Percentiles rank a stretch among this genome's conserved stretches.
These are phyloP conservation scores for Adansonia rubrostipa DNA, from an alignment of 441 rosid species.

Conservation along the genomic window DNA sequence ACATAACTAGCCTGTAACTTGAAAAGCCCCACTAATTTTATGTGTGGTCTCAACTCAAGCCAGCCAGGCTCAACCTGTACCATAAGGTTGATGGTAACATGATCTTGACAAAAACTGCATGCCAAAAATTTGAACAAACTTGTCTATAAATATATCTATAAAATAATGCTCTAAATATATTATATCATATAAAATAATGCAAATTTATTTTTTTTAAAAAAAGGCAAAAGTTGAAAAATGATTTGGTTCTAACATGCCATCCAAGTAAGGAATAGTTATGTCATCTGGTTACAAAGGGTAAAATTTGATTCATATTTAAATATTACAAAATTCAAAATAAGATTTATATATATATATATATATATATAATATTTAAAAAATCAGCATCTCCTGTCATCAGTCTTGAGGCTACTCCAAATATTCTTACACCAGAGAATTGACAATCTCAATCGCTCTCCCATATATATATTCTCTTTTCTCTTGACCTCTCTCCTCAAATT, in stretches of 20 bases:
- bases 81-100: background rate
- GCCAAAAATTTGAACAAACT: conserved; percentile 9
- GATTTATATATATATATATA: background rate
- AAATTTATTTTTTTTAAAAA: background rate
- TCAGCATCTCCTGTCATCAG: conserved; percentile 47
- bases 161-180: too few relatives aligned
- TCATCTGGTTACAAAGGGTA: background rate
- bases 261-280: conserved; percentile 36
- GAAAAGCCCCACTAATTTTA: conserved; percentile 14
- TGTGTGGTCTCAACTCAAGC: conserved; percentile 12
- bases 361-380: conserved; percentile 14
- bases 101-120: conserved; percentile 12
- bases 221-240: conserved; percentile 26
- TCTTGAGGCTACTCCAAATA: conserved; percentile 57
- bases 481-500: conserved; percentile 41
- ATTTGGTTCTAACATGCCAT: conserved; percentile 34
- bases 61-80: background rate
- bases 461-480: conserved; percentile 18
- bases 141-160: background rate
- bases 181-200: background rate
- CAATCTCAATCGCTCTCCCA: conserved; percentile 36
- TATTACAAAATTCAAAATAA: background rate
- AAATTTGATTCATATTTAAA: background rate
- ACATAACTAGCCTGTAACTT: conserved; percentile 3
- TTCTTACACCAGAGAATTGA: conserved; percentile 62